phyloP scores from a whole-genome alignment of 352 stramenopile genomes.

The Thalassiosira hispida region DNA sequence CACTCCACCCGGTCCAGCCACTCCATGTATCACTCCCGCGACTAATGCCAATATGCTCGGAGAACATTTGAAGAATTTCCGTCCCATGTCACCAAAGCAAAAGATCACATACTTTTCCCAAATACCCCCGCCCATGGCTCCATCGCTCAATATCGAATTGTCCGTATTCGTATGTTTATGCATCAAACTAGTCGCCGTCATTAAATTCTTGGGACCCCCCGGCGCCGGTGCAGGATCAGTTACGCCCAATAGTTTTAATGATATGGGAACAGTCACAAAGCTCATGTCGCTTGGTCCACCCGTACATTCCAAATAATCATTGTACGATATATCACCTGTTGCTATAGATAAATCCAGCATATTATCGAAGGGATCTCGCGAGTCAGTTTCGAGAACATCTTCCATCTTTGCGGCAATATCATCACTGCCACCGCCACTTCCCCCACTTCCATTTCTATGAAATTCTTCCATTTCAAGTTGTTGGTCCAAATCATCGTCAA shows the following conservation, averaged over 20 bases:
- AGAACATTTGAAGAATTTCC: constrained; percentile 5
- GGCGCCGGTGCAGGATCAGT: too few relatives aligned
- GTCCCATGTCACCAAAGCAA: background rate
- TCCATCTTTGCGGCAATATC: constrained; percentile 1
- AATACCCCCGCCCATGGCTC: background rate
- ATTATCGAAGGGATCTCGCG: background rate
- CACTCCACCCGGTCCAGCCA: constrained; percentile 82
- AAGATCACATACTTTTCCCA: background rate
- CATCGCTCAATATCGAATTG: constrained; percentile 1
- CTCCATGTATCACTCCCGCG: constrained; percentile 91
- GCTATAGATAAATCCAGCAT: background rate
- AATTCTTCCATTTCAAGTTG: background rate
- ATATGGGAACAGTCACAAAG: background rate
- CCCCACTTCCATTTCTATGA: background rate
- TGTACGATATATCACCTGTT: background rate
- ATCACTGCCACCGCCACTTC: background rate
- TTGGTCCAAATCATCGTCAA: too few relatives aligned
- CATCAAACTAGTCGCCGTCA: constrained; percentile 6
- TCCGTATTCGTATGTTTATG: constrained; percentile 5
- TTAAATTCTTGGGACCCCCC: background rate
- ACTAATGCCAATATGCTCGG: constrained; percentile 80
- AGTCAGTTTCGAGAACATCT: constrained; percentile 2
- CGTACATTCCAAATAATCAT: too few relatives aligned
- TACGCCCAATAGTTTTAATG: too few relatives aligned
- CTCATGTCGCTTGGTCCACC: background rate